Evolutionary conservation across 2,329 filamentous ascomycete species (phyloP), one percentile per base, ranked within the genome.

Genomic region (Penicillium sp.): DNA sequence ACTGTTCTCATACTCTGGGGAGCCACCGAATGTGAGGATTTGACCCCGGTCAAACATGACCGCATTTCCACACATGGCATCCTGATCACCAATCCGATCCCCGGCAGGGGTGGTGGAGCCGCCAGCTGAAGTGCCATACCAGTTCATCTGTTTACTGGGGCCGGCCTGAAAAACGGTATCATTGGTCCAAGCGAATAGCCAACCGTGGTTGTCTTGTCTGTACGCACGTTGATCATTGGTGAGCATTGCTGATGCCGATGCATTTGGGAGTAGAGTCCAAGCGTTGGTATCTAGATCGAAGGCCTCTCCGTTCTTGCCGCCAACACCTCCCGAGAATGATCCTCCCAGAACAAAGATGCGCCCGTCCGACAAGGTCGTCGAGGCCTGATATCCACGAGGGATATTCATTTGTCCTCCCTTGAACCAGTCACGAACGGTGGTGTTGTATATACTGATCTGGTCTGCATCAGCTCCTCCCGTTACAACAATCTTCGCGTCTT

Each of bases 1-100:
- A 59, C 84, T 85, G 31, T 73, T 69, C n/a, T 55, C 53, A 29
- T 55, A 55, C 15, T 18, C 26, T 0, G 75, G 69, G 0, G 77
- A 68, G 8, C 82, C 83, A 9, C 83, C 83, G 14, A 76, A 69
- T 0, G 80, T 78, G 2, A 85, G 70, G 29, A 85, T 84, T 66
- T 84, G 83, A 29, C 83, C 83, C 1, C 62, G 66, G 61, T 86
- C 82, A 59, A 80, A 85, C 82, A 86, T 85, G 57, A 82, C 76
- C 5, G 78, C 77, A 46, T 77, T 79, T 12, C 82, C 84, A 54
- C 76, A 79, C 83, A 86, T 86, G 2, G 81, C 69, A 57, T 84
- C 76, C 11, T 75, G 67, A 27, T 78, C 76, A 7, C 73, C 72
- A 22, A 68, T 71, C 4, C 81, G 72, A 3, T 57, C 69, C 0